phyloP scores from a whole-genome alignment of 208 protist genomes.

The Blechomonas ayalai region DNA sequence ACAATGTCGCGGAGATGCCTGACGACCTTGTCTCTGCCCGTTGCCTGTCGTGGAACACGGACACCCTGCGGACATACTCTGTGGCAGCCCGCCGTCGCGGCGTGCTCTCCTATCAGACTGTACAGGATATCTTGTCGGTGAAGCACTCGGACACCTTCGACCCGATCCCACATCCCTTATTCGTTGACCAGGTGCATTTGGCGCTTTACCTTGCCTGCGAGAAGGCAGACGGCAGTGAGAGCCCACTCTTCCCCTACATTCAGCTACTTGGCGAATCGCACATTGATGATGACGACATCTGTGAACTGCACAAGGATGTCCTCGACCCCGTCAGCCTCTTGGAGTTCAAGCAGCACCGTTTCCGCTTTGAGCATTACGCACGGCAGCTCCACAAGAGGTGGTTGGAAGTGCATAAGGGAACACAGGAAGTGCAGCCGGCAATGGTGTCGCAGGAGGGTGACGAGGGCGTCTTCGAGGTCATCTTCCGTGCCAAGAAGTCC shows the following conservation, averaged over 20 bases:
- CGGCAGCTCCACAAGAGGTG: constrained; percentile 37
- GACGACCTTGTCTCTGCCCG: background rate
- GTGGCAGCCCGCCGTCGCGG: constrained; percentile 14
- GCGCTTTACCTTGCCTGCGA: constrained; percentile 53
- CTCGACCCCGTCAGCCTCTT: constrained; percentile 42
- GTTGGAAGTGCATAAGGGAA: constrained; percentile 26
- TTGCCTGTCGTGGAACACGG: constrained; percentile 25
- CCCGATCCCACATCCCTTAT: constrained; percentile 43
- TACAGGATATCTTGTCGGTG: constrained; percentile 20
- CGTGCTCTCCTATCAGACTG: constrained; percentile 18
- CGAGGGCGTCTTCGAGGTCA: too few species aligned
- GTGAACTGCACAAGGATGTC: constrained; percentile 46
- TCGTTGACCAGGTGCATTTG: constrained; percentile 60
- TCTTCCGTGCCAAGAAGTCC: too few species aligned
- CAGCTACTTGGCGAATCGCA: constrained; percentile 10
- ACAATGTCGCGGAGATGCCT: background rate
- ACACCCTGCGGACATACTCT: constrained; percentile 25
- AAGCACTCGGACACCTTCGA: constrained; percentile 34
- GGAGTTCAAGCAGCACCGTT: constrained; percentile 52
- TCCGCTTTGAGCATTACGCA: constrained; percentile 42
- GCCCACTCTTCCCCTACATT: constrained; percentile 43
- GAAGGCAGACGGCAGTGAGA: constrained; percentile 22
- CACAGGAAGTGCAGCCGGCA: too few species aligned
- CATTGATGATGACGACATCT: constrained; percentile 56
- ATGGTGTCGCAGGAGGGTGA: too few species aligned